Conservation (phyloP, 2,329 filamentous ascomycete genomes). For the Phoma sp. region DNA sequence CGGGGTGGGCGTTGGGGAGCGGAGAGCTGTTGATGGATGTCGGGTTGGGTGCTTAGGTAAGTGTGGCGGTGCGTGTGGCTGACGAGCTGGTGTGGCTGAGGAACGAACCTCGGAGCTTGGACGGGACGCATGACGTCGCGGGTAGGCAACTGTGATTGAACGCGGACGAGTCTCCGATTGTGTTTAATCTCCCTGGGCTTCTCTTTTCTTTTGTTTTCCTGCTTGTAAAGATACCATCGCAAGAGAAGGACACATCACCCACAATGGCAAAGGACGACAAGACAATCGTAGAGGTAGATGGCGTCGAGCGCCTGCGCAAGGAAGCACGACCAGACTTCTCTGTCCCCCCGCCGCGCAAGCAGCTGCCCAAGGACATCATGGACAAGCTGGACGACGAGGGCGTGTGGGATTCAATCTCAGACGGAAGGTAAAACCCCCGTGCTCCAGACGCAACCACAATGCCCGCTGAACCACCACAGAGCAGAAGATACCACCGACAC, state of each 20-base stretch:
- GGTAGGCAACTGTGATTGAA: conserved; percentile 2
- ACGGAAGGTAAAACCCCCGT: conserved; percentile 71
- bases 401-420: conserved; percentile 77
- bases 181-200: not conserved
- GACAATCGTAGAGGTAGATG: conserved; percentile 35
- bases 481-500: conserved; percentile 82
- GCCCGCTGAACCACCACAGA: conserved; percentile 50
- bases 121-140: conserved; percentile 12
- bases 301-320: conserved; percentile 51
- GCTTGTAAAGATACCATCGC: not conserved
- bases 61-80: conserved; percentile 10
- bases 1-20: conserved; percentile 20
- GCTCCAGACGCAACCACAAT: not conserved
- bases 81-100: not conserved
- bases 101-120: not conserved
- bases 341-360: conserved; percentile 56
- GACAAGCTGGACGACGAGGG: conserved; percentile 66
- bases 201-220: not conserved
- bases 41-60: conserved; percentile 25
- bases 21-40: conserved; percentile 27
- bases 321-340: conserved; percentile 57
- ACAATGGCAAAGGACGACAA: conserved; percentile 50
- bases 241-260: not conserved
- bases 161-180: not conserved
- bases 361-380: conserved; percentile 62